Evolutionary conservation across 371 early-diverging fungal species (phyloP).

Genomic region (Dentiscutata heterogama): DNA sequence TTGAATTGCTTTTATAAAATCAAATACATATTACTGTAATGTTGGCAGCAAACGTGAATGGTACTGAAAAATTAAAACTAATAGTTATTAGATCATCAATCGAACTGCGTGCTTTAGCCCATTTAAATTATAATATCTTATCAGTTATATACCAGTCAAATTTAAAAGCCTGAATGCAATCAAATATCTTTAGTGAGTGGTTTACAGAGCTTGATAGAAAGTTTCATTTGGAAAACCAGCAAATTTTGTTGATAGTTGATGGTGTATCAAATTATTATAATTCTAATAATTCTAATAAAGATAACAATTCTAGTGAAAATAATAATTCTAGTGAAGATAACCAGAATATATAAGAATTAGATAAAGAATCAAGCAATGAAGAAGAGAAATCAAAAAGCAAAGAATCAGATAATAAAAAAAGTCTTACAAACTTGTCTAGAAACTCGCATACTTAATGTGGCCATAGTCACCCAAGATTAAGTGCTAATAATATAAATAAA

Average conservation of each 20-base stretch:
- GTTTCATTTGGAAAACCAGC: background rate
- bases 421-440: too few species aligned
- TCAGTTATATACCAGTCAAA: slow-evolving; percentile 31
- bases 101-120: slow-evolving; percentile 39
- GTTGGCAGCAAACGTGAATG: slow-evolving; percentile 36
- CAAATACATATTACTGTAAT: slow-evolving; percentile 19
- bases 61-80: slow-evolving; percentile 37
- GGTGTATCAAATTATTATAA: slow-evolving; percentile 1
- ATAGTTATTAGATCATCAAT: slow-evolving; percentile 41
- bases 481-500: too few species aligned
- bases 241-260: slow-evolving; percentile 2
- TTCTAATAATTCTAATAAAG: too few species aligned
- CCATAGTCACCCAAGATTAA: too few species aligned
- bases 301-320: too few species aligned
- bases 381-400: too few species aligned
- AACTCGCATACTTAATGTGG: too few species aligned
- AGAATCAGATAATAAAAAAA: too few species aligned
- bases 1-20: too few species aligned
- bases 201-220: background rate
- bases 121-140: slow-evolving; percentile 9
- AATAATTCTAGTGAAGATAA: too few species aligned
- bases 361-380: too few species aligned
- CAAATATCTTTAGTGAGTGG: background rate
- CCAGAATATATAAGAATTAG: too few species aligned
- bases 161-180: slow-evolving; percentile 44